Base-by-base conservation (phyloP, 768 basidiomycete genomes). In the Hemileccinum rubropunctum region DNA sequence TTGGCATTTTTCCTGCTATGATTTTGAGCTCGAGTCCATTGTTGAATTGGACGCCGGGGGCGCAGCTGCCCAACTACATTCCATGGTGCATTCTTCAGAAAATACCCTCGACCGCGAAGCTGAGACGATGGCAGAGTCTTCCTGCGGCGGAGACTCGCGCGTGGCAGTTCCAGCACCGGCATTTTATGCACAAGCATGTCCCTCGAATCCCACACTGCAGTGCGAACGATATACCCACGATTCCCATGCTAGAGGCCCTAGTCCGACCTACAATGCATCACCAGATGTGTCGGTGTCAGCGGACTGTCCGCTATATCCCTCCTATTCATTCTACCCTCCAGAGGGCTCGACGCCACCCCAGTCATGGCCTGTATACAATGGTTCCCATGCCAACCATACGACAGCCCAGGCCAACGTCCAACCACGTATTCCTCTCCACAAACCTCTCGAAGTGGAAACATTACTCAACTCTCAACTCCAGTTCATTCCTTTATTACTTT, bases 401-500 rank as follows among this genome's bases (percentile, higher is more conserved):
- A 40, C 33, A 35, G 17, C 26, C 14, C 47, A 20, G 30, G 35
- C 35, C 6, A 10, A 11, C 7, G 15, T 12, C 5, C 44, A 32
- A 32, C 20, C 41, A 42, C 43, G 26, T 14, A 53, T 62, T 50
- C 70, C 70, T 34, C 46, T 46, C 18, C 43, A 45, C 21, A 64
- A 75, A 44, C 79, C 79, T 2, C 58, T 63, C 6, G 80, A 81
- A 52, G 56, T 79, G 6, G 62, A 70, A 42, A 69, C 68, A 0
- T 55, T 82, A 3, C 46, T 74, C n/a, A 68, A 77, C 32, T 69
- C 74, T 5, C 75, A 73, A 30, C 45, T 69, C 4, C 61, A 61
- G 8, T 61, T 58, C 30, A 63, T 64, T 5, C 80, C 80, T 9
- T 45, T 81, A 10, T 64, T 74, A 4, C 37, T 76, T 21, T 70